These are phyloP conservation scores for Phellinidium pouzarii DNA, from an alignment of 1,284 basidiomycete genomes.

Conservation along the genomic window DNA sequence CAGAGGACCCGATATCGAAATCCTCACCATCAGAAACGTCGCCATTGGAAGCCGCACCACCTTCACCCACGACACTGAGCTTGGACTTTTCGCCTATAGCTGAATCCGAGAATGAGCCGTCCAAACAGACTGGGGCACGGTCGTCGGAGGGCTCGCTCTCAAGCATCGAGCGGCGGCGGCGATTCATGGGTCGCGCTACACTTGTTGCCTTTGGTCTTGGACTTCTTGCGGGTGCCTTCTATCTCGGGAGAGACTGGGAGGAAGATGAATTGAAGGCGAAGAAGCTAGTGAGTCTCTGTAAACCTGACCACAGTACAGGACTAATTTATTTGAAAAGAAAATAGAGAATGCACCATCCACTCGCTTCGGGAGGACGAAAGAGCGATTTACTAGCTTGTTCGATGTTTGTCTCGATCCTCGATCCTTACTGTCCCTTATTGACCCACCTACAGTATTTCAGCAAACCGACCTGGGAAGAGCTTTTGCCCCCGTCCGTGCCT, in stretches of 20 bases:
- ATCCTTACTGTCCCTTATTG: conserved; percentile 7
- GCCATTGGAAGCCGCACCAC: conserved; percentile 1
- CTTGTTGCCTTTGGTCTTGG: conserved; percentile 42
- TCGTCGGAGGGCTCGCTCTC: conserved; percentile 68
- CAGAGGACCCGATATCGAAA: conserved; percentile 2
- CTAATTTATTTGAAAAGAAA: conserved; percentile 35
- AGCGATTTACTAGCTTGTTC: conserved; percentile 55
- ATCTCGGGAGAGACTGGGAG: conserved; percentile 60
- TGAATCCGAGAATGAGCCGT: conserved; percentile 29
- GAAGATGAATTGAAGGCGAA: conserved; percentile 44
- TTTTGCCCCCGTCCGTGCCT: conserved; percentile 83
- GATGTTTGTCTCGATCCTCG: conserved; percentile 39
- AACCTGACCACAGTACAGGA: conserved; percentile 21
- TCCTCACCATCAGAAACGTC: conserved; percentile 9
- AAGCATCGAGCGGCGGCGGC: conserved; percentile 63
- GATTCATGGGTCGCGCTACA: conserved; percentile 45
- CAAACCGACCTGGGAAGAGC: conserved; percentile 87
- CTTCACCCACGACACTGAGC: conserved; percentile 30
- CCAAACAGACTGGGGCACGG: conserved; percentile 56
- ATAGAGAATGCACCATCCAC: conserved; percentile 50
- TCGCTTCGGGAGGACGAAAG: conserved; percentile 54
- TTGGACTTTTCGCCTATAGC: conserved; percentile 49
- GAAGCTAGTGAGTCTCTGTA: conserved; percentile 40
- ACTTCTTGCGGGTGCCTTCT: conserved; percentile 45
- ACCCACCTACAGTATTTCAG: conserved; percentile 64